phyloP scores from a whole-genome alignment of 805 yeast species.

The Spathaspora girioi region DNA sequence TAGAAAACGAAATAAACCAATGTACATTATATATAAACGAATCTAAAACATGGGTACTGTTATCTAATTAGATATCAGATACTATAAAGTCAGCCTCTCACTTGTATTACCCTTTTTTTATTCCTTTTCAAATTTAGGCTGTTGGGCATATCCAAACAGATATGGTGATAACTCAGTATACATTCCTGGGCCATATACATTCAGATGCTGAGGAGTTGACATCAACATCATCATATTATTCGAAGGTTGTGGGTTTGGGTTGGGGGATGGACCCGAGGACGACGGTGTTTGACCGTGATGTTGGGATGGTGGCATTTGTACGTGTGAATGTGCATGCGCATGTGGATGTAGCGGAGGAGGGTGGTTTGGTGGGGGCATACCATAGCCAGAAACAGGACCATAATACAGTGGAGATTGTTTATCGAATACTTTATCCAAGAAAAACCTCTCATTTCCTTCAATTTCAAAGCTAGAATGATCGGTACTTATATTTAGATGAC shows the following conservation, averaged over 20 bases:
- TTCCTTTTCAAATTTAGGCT: not conserved
- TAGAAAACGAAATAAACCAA: not conserved
- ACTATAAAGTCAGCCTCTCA: not conserved
- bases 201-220: constrained; percentile 43
- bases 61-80: not conserved
- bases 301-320: not conserved
- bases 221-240: constrained; percentile 18
- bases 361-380: constrained; percentile 25
- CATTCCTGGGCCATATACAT: constrained; percentile 1
- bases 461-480: constrained; percentile 41
- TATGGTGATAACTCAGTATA: not conserved
- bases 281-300: not conserved
- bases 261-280: not conserved
- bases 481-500: constrained; percentile 24
- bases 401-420: constrained; percentile 32
- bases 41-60: not conserved
- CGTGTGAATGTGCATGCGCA: constrained; percentile 9
- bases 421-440: constrained; percentile 37
- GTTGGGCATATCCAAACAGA: not conserved
- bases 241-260: constrained; percentile 9
- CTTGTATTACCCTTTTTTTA: not conserved
- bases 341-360: constrained; percentile 1
- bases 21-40: not conserved
- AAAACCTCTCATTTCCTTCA: constrained; percentile 35
- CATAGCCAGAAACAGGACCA: constrained; percentile 9